Evolutionary conservation across 2,329 filamentous ascomycete species (phyloP).

Genomic region (Hypomyces perniciosus): DNA sequence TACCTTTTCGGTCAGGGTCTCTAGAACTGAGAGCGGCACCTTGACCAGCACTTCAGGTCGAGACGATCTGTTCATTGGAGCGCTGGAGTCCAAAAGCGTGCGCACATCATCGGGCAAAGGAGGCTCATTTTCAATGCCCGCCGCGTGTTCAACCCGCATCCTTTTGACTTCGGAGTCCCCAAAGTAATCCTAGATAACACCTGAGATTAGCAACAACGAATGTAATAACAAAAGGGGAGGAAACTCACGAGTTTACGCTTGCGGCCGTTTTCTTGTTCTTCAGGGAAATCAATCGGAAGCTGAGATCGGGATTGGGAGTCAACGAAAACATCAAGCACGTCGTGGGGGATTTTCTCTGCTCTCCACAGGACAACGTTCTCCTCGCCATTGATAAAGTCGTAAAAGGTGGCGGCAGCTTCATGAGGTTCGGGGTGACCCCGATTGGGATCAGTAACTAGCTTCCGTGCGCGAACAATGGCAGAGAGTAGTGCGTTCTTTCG

Average conservation of each 20-base stretch:
- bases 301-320: slow-evolving; percentile 33
- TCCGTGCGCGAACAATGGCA: slow-evolving; percentile 30
- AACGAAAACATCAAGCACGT: slow-evolving; percentile 43
- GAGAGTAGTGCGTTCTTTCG: slow-evolving; percentile 41
- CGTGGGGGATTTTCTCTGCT: slow-evolving; percentile 40
- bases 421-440: slow-evolving; percentile 37
- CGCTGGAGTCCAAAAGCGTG: slow-evolving; percentile 22
- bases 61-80: slow-evolving; percentile 9
- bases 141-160: slow-evolving; percentile 20
- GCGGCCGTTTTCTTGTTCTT: slow-evolving; percentile 25
- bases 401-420: slow-evolving; percentile 42
- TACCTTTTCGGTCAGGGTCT: slow-evolving; percentile 35
- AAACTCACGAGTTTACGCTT: slow-evolving; percentile 46
- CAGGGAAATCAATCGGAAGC: slow-evolving; percentile 13
- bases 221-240: background rate
- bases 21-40: slow-evolving; percentile 30
- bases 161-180: slow-evolving; percentile 26
- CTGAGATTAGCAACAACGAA: background rate
- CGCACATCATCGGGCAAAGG: slow-evolving; percentile 29
- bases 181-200: slow-evolving; percentile 25
- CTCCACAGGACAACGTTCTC: slow-evolving; percentile 39
- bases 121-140: slow-evolving; percentile 21
- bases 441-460: slow-evolving; percentile 37
- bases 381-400: slow-evolving; percentile 36
- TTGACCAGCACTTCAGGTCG: slow-evolving; percentile 19